A percentile compares a stretch with the other conserved stretches of the same genome.
Conservation (phyloP, 371 early-diverging fungal genomes). For the Apophysomyces trapeziformis region DNA sequence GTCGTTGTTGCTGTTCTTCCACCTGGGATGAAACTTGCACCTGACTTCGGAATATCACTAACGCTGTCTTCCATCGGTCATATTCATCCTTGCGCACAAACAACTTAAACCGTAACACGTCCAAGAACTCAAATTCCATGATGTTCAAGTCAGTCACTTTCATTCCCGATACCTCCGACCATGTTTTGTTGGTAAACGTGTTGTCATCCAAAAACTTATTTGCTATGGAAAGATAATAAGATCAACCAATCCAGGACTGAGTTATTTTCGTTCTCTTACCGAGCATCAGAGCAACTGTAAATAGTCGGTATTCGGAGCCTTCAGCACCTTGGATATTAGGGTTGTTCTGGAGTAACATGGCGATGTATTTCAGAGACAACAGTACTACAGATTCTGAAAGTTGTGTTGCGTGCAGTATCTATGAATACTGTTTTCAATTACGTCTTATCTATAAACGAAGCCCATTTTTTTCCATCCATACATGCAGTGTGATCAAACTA, state of each 20-base stretch:
- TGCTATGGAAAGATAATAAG: constrained; percentile 33
- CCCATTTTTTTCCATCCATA: neutral
- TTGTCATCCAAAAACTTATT: constrained; percentile 75
- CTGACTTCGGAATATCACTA: constrained; percentile 44
- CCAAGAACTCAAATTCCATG: constrained; percentile 74
- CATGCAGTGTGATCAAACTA: constrained; percentile 6
- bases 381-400: constrained; percentile 66
- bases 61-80: constrained; percentile 42
- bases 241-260: neutral
- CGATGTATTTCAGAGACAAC: constrained; percentile 65
- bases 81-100: constrained; percentile 66
- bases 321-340: constrained; percentile 68
- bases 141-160: constrained; percentile 67
- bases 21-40: constrained; percentile 36
- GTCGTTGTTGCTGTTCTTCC: constrained; percentile 46
- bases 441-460: neutral
- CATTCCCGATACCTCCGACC: constrained; percentile 72
- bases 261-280: constrained; percentile 30
- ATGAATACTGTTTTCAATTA: constrained; percentile 3
- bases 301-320: constrained; percentile 79
- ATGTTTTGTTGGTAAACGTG: constrained; percentile 74
- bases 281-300: constrained; percentile 79
- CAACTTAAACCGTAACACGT: constrained; percentile 61
- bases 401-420: constrained; percentile 65
- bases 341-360: constrained; percentile 62